Percentiles rank a stretch among this genome's conserved stretches.
Conservation (phyloP, 2,329 filamentous ascomycete species). For the Phoma sp. region DNA sequence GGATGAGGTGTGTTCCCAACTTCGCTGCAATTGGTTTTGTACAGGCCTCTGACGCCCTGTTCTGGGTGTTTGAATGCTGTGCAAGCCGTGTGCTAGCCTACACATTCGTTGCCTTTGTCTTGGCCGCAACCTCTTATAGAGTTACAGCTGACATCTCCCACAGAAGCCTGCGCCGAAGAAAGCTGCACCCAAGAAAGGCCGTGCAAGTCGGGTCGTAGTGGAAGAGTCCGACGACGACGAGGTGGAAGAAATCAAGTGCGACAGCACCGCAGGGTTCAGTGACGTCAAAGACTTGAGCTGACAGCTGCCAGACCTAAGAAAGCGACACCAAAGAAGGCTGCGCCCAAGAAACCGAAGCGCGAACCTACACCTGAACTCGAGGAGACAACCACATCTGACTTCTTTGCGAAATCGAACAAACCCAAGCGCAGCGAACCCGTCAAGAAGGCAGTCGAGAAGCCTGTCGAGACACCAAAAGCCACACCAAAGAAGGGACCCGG, state of each 20-base stretch:
- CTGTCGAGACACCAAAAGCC: constrained; percentile 36
- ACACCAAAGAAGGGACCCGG: constrained; percentile 46
- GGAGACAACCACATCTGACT: constrained; percentile 66
- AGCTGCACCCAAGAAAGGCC: constrained; percentile 49
- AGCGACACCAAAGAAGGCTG: constrained; percentile 61
- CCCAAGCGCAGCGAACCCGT: constrained; percentile 56
- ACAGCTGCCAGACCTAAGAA: constrained; percentile 45
- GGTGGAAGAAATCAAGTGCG: constrained; percentile 49
- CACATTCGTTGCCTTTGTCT: no score
- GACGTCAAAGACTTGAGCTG: constrained; percentile 23
- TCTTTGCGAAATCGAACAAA: constrained; percentile 66
- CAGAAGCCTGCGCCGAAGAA: constrained; percentile 45
- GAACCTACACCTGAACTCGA: constrained; percentile 58
- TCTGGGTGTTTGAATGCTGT: no score
- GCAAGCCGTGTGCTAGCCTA: no score
- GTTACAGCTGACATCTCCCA: constrained; percentile 12
- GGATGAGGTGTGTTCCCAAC: constrained; percentile 34
- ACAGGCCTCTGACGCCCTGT: background rate
- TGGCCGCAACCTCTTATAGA: background rate
- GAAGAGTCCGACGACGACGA: constrained; percentile 76
- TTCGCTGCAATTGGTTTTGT: background rate
- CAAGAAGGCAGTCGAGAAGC: constrained; percentile 38
- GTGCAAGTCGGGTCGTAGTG: constrained; percentile 60
- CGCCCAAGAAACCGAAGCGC: constrained; percentile 62
- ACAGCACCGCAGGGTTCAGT: background rate